These are phyloP conservation scores for Agrocybe praecox DNA, from an alignment of 768 basidiomycete species.

Conservation along the genomic window DNA sequence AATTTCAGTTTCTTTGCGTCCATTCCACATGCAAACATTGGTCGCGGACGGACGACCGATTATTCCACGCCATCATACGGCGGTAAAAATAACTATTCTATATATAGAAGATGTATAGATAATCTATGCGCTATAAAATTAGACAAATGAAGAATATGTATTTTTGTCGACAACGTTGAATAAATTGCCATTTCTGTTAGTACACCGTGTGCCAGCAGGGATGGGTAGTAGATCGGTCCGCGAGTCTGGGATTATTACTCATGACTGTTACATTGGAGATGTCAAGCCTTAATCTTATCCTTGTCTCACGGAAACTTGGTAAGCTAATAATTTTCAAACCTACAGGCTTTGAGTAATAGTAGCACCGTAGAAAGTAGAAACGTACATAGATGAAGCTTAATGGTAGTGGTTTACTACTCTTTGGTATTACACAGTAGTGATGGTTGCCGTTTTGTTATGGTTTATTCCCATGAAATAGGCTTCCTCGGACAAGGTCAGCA, in stretches of 20 bases:
- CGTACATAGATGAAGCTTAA: too few relatives aligned
- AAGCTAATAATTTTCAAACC: not conserved
- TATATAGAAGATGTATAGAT: not conserved
- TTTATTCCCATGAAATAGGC: too few relatives aligned
- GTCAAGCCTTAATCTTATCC: not conserved
- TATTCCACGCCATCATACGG: too few relatives aligned
- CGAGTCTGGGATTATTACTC: not conserved
- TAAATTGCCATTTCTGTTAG: not conserved
- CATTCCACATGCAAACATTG: too few relatives aligned
- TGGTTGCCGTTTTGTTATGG: too few relatives aligned
- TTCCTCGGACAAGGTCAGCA: too few relatives aligned
- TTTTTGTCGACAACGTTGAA: not conserved
- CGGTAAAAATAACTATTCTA: not conserved
- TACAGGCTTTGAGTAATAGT: too few relatives aligned
- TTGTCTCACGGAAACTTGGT: not conserved
- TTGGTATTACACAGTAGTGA: too few relatives aligned
- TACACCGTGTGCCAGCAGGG: not conserved
- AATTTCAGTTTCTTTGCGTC: too few relatives aligned
- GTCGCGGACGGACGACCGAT: too few relatives aligned
- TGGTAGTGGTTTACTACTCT: too few relatives aligned
- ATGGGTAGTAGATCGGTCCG: not conserved
- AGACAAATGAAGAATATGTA: not conserved
- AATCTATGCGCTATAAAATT: not conserved
- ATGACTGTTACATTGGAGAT: not conserved
- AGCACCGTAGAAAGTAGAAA: too few relatives aligned